These are phyloP conservation scores for Pseudovirgaria hyperparasitica DNA, from an alignment of 2,329 filamentous ascomycete species.

Conservation along the genomic window DNA sequence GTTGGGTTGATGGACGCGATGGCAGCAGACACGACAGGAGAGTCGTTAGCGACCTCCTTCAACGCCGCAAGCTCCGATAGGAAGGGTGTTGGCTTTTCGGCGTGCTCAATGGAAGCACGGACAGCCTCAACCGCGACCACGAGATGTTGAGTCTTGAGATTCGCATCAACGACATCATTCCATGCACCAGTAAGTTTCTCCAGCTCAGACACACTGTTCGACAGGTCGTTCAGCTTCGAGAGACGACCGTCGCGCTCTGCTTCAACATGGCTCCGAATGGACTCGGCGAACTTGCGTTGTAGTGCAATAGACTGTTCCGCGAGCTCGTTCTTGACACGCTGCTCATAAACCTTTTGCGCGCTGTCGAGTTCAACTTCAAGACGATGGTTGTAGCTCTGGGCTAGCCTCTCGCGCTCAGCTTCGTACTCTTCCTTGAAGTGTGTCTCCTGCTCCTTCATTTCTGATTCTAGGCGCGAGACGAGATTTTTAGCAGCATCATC, in stretches of 20 bases:
- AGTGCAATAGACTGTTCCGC: constrained; percentile 82
- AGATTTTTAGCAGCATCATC: constrained; percentile 78
- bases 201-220: constrained; percentile 64
- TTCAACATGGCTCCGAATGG: constrained; percentile 74
- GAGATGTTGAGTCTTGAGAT: constrained; percentile 88
- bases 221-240: constrained; percentile 71
- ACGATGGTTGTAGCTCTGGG: constrained; percentile 65
- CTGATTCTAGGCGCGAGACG: constrained; percentile 72
- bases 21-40: constrained; percentile 79
- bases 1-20: constrained; percentile 92
- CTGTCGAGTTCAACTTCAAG: constrained; percentile 67
- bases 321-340: constrained; percentile 72
- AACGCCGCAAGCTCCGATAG: constrained; percentile 85
- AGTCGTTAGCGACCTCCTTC: constrained; percentile 77
- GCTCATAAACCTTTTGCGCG: constrained; percentile 67
- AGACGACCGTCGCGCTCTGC: constrained; percentile 77
- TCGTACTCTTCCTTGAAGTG: constrained; percentile 83
- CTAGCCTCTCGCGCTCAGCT: constrained; percentile 69
- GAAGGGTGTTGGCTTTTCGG: constrained; percentile 68
- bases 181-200: constrained; percentile 80
- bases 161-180: constrained; percentile 82
- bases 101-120: constrained; percentile 65
- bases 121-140: constrained; percentile 93
- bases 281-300: constrained; percentile 69
- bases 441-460: constrained; percentile 68